Conservation (phyloP, 257 asterid genomes). For the Anisodus acutangulus region DNA sequence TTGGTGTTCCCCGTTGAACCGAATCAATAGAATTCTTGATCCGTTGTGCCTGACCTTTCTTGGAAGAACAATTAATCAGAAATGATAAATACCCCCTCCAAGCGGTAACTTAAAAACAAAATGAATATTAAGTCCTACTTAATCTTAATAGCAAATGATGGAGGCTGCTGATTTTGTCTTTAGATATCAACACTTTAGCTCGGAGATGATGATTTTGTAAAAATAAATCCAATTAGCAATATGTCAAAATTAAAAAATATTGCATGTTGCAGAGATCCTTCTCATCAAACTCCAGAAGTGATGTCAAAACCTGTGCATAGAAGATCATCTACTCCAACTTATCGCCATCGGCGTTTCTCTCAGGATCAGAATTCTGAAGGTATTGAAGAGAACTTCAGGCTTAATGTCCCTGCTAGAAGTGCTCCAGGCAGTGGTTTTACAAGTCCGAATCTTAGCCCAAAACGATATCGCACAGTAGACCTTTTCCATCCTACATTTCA, state of each 20-base stretch:
- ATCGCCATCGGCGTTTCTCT: conserved; percentile 52
- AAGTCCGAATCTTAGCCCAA: conserved; percentile 72
- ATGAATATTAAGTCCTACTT: neutral
- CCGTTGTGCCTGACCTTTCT: conserved; percentile 5
- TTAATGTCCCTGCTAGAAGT: conserved; percentile 59
- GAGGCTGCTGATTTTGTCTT: conserved; percentile 3
- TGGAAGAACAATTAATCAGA: conserved; percentile 16
- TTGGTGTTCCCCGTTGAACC: conserved; percentile 10
- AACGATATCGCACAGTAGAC: conserved; percentile 52
- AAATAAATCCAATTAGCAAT: neutral
- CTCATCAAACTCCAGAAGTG: conserved; percentile 19
- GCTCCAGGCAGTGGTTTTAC: conserved; percentile 77
- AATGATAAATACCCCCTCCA: neutral
- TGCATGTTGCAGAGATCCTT: conserved; percentile 22
- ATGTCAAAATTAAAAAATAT: conserved; percentile 8
- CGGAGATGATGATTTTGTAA: conserved; percentile 2
- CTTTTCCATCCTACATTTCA: conserved; percentile 48
- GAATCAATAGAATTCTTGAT: neutral
- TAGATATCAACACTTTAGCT: neutral
- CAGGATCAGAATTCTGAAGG: conserved; percentile 49
- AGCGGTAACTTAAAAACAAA: neutral
- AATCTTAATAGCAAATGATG: neutral
- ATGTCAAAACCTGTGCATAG: neutral
- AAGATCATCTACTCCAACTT: conserved; percentile 43
- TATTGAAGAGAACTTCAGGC: conserved; percentile 39